Conservation (phyloP, 2,329 filamentous ascomycete genomes). For the Colletotrichum orbiculare region DNA sequence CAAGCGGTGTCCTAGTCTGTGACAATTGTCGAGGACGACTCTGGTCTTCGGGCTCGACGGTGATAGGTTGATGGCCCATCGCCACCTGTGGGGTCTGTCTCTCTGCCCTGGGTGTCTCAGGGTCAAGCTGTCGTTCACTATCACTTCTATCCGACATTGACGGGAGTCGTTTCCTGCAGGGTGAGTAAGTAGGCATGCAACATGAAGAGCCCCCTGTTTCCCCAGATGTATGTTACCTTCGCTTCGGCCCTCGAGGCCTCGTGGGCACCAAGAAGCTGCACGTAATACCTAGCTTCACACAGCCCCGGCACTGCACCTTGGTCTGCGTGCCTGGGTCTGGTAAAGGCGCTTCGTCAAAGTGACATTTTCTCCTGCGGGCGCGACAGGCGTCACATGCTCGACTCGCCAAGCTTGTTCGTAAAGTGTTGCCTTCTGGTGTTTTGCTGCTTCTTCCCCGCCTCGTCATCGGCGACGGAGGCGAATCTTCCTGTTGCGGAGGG, state of each 20-base stretch:
- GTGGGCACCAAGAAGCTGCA: constrained; percentile 42
- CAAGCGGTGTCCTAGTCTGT: constrained; percentile 8
- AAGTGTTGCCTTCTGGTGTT: constrained; percentile 4
- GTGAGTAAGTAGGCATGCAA: constrained; percentile 3
- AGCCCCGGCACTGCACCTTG: constrained; percentile 36
- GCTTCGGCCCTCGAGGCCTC: constrained; percentile 40
- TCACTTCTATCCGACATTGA: constrained; percentile 26
- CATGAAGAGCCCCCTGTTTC: neutral
- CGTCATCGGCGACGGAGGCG: constrained; percentile 13
- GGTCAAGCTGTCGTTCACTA: neutral
- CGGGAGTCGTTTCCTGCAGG: constrained; percentile 26
- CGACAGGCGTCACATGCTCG: constrained; percentile 42
- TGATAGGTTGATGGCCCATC: constrained; percentile 7
- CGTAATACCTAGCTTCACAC: constrained; percentile 37
- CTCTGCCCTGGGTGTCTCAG: neutral
- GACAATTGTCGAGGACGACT: neutral
- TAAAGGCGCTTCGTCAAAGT: constrained; percentile 25
- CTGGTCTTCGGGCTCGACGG: constrained; percentile 3
- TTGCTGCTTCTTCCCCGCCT: constrained; percentile 13
- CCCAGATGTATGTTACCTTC: constrained; percentile 35
- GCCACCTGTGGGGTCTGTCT: neutral
- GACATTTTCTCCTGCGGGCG: constrained; percentile 40
- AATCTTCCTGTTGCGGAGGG: neutral
- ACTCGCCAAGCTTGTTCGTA: constrained; percentile 34
- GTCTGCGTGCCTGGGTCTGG: neutral